Base-by-base conservation (phyloP, 306 rosid species). In the Lotus japonicus region DNA sequence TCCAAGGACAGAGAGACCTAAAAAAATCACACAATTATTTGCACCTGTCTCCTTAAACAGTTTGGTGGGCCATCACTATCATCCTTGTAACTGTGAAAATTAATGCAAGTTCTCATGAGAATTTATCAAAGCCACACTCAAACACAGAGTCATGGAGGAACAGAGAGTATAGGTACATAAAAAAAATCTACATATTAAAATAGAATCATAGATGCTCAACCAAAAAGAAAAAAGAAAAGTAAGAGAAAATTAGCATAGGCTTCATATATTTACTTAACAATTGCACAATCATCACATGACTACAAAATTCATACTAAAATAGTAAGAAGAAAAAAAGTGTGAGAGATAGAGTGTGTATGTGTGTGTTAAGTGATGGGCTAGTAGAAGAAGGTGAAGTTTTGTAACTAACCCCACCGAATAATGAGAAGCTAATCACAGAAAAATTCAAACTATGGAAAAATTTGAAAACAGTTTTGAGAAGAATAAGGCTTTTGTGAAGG, bases 11-110 rank as follows among this genome's bases (percentile, higher is more conserved):
- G 10, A 35, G 11, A 77, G 44, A 66, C 61, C 53, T 54, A 48
- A 5, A n/a, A 69, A 49, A 21, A 9, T 60, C 77, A 76, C 72
- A 73, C 51, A 76, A 56, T 18, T 58, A 64, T 76, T 77, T 42
- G 38, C 43, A 64, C 58, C 83, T 77, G 53, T 63, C 80, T 53
- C 71, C 77, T 71, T 70, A 55, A 68, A 43, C 56, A 35, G 58
- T 66, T 49, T 39, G 51, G 55, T 49, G 71, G 71, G 66, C 76
- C 81, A 52, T 50, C 43, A 31, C 52, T 38, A 28, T 18, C 9
- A 46, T 21, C 70, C 66, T 74, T 65, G 71, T 78, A 72, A 51
- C 86, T 76, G 81, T 71, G 23, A 66, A 31, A 72, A 64, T 49
- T 79, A 67, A 68, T 44, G 46, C 6, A 55, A 55, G 71, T 68